These are phyloP conservation scores for Aspergillus sergii DNA, from an alignment of 2,329 filamentous ascomycete genomes.

Conservation along the genomic window DNA sequence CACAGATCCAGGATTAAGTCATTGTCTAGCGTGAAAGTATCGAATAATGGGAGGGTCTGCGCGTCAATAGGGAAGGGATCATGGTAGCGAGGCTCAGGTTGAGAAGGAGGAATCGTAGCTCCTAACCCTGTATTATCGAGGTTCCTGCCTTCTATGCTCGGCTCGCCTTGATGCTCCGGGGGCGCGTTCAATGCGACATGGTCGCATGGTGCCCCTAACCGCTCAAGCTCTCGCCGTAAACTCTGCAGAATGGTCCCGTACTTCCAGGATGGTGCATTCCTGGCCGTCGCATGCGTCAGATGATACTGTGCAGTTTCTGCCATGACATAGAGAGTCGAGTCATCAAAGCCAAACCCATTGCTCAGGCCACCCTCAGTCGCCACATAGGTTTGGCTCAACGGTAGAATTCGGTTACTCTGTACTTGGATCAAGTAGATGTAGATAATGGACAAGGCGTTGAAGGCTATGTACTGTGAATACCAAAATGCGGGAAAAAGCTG, in stretches of 20 bases:
- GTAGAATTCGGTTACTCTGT: slow-evolving; percentile 19
- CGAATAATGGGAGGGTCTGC: slow-evolving; percentile 22
- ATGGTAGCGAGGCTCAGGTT: background rate
- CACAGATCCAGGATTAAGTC: slow-evolving; percentile 29
- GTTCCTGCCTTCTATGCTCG: too few relatives aligned
- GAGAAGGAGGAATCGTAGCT: background rate
- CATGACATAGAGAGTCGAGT: slow-evolving; percentile 17
- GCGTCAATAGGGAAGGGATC: slow-evolving; percentile 15
- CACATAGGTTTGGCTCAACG: background rate
- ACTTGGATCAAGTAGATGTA: slow-evolving; percentile 27
- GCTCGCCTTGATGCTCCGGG: background rate
- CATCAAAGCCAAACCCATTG: slow-evolving; percentile 10
- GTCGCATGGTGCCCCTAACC: background rate
- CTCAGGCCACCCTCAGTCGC: background rate
- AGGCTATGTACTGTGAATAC: slow-evolving; percentile 29
- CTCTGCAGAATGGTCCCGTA: slow-evolving; percentile 23
- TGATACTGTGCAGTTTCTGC: slow-evolving; percentile 20
- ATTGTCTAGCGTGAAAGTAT: slow-evolving; percentile 21
- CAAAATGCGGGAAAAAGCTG: slow-evolving; percentile 27
- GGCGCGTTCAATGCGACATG: background rate
- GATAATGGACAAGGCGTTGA: slow-evolving; percentile 26
- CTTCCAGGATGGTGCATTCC: slow-evolving; percentile 24
- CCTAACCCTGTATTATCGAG: background rate
- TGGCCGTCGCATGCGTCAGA: slow-evolving; percentile 20
- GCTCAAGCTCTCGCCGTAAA: slow-evolving; percentile 20